Percentiles rank a stretch among this genome's conserved stretches.
Conservation (phyloP, 2,329 filamentous ascomycete genomes). For the Fusarium pseudocircinatum region DNA sequence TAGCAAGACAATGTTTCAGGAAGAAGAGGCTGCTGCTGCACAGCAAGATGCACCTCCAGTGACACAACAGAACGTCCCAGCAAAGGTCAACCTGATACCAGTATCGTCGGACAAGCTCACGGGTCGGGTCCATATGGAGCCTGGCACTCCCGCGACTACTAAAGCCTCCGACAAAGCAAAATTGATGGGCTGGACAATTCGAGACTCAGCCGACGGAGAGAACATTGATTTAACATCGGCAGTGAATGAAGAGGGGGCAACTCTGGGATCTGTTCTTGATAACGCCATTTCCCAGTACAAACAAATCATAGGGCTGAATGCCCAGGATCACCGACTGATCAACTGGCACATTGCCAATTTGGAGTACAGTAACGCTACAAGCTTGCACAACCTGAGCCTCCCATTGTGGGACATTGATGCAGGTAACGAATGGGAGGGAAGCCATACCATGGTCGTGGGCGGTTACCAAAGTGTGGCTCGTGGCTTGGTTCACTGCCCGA, state of each 20-base stretch:
- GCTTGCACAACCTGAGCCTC: conserved; percentile 86
- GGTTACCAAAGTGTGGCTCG: conserved; percentile 95
- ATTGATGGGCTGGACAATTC: conserved; percentile 84
- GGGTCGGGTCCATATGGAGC: conserved; percentile 76
- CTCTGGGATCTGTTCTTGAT: conserved; percentile 90
- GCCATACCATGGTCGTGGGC: conserved; percentile 91
- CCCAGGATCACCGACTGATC: conserved; percentile 87
- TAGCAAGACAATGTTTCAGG: conserved; percentile 73
- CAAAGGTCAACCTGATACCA: conserved; percentile 66
- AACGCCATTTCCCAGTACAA: conserved; percentile 91
- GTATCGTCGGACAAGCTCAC: conserved; percentile 75
- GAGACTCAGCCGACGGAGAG: conserved; percentile 67
- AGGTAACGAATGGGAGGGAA: conserved; percentile 96
- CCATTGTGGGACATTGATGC: conserved; percentile 96
- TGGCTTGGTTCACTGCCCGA: conserved; percentile 81
- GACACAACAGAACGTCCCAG: conserved; percentile 63
- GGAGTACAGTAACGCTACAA: conserved; percentile 95
- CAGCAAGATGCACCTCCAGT: conserved; percentile 65
- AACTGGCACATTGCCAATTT: conserved; percentile 99
- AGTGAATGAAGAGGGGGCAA: conserved; percentile 72
- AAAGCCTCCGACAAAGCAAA: conserved; percentile 82
- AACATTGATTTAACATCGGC: conserved; percentile 77
- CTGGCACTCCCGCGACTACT: conserved; percentile 72
- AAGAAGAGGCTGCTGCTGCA: conserved; percentile 75
- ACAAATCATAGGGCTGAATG: conserved; percentile 80